Evolutionary conservation across 2,329 filamentous ascomycete genomes (phyloP).

Genomic region (Hymenoscyphus albidus): DNA sequence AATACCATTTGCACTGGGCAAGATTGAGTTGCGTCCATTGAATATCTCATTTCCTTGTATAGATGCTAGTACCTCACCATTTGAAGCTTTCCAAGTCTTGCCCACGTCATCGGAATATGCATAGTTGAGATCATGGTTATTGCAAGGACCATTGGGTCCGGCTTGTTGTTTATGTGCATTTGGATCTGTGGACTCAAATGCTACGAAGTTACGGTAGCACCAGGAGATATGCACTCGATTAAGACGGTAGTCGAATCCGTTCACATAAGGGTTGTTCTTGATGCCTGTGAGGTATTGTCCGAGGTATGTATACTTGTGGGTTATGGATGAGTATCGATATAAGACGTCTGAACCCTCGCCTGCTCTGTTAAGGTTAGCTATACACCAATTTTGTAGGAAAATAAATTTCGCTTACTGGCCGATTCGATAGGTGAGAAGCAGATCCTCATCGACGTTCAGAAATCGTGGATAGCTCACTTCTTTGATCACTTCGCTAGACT

Average conservation of each 20-base stretch:
- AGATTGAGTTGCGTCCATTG: conserved; percentile 15
- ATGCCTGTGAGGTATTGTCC: conserved; percentile 27
- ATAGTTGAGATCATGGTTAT: conserved; percentile 30
- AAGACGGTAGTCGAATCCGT: conserved; percentile 26
- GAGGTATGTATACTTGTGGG: conserved; percentile 24
- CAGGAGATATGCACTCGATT: conserved; percentile 27
- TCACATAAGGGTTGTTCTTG: conserved; percentile 29
- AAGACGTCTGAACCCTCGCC: conserved; percentile 28
- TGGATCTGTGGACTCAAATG: conserved; percentile 9
- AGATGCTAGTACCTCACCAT: conserved; percentile 19
- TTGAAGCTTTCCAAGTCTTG: conserved; percentile 23
- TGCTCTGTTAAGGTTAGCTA: conserved; percentile 18
- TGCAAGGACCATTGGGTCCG: conserved; percentile 29
- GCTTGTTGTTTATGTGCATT: conserved; percentile 31
- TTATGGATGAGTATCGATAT: conserved; percentile 23
- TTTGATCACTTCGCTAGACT: conserved; percentile 18
- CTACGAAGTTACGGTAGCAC: conserved; percentile 29
- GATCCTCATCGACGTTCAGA: conserved; percentile 24
- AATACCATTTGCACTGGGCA: conserved; percentile 16
- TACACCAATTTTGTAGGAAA: neutral
- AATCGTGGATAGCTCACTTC: conserved; percentile 31
- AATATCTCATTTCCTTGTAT: conserved; percentile 5
- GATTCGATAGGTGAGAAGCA: conserved; percentile 28
- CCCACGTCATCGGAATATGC: conserved; percentile 27
- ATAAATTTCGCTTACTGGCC: conserved; percentile 25